These are phyloP conservation scores for Davidsoniella eucalypti DNA, from an alignment of 2,329 filamentous ascomycete genomes.

Conservation along the genomic window DNA sequence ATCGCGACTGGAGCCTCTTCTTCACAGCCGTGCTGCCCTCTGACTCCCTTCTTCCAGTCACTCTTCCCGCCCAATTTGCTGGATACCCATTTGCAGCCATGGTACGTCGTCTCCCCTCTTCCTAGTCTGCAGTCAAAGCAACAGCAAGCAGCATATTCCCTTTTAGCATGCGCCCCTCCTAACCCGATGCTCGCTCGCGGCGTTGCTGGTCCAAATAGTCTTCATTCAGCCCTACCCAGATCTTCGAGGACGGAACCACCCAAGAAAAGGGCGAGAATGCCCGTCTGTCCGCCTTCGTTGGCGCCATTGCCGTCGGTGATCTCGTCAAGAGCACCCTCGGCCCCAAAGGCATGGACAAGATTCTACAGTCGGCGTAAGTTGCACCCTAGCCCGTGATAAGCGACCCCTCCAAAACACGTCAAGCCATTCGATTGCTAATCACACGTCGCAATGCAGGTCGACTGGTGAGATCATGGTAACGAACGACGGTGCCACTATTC, in stretches of 20 bases:
- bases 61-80: background rate
- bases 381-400: background rate
- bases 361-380: conserved; percentile 79
- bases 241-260: conserved; percentile 91
- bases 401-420: background rate
- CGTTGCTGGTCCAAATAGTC: conserved; percentile 8
- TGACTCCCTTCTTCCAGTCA: conserved; percentile 1
- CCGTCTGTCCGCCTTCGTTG: conserved; percentile 92
- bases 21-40: conserved; percentile 4
- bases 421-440: conserved; percentile 1
- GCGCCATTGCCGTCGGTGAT: conserved; percentile 93
- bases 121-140: background rate
- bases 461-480: conserved; percentile 97
- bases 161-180: conserved; percentile 10
- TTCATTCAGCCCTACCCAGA: conserved; percentile 80
- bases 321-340: conserved; percentile 94
- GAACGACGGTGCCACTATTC: conserved; percentile 94
- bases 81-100: conserved; percentile 10
- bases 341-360: conserved; percentile 98
- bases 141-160: background rate
- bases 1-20: conserved; percentile 9
- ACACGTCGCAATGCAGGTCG: conserved; percentile 38
- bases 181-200: conserved; percentile 1
- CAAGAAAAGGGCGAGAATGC: conserved; percentile 99
- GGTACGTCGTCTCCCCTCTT: conserved; percentile 3